Base-by-base conservation (phyloP, 805 yeast genomes). In the Monosporozyma yasuniensis region DNA sequence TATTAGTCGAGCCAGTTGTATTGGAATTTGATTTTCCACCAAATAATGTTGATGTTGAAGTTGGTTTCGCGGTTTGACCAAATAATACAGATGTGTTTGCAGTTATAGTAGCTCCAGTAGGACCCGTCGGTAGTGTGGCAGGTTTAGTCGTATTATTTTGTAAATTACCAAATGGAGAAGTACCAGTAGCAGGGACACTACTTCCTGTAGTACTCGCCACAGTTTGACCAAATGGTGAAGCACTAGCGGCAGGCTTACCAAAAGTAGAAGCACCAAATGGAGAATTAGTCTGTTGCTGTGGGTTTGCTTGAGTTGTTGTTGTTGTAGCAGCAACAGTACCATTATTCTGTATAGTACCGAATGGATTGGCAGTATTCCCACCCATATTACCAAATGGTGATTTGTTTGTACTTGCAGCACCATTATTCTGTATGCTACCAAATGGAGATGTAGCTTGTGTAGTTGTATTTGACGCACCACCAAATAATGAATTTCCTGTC, bases 111-210 rank as follows among this genome's bases (percentile, higher is more conserved):
- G 34, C 21, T 34, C 16, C 37, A 22, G 42, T 22, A 14, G 50
- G 18, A 3, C 23, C 28, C 4, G 25, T 32, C 11, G 35, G 46
- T n/a, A 47, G 23, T 18, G 30, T 5, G 11, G 61, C 49, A 28
- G 54, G 44, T n/a, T 58, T 45, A 18, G 54, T 51, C 38, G 52
- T 48, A 28, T 42, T 41, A 38, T 47, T 47, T 21, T 47, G 49
- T 28, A 47, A 18, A 19, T 56, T 48, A 21, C 55, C 53, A 43
- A 54, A 54, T 30, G 52, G 51, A 4, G 57, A 49, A 25, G 47
- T 30, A 30, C 38, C 21, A 16, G 35, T 34, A n/a, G 27, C 54
- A 45, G 49, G 49, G 19, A 56, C 11, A 22, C 43, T 53, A 46
- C 51, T 44, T 47, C 51, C 27, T 21, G 42, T 35, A n/a, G 44